phyloP scores from a whole-genome alignment of 805 yeast genomes.

The Saccharomycopsis schoenii region DNA sequence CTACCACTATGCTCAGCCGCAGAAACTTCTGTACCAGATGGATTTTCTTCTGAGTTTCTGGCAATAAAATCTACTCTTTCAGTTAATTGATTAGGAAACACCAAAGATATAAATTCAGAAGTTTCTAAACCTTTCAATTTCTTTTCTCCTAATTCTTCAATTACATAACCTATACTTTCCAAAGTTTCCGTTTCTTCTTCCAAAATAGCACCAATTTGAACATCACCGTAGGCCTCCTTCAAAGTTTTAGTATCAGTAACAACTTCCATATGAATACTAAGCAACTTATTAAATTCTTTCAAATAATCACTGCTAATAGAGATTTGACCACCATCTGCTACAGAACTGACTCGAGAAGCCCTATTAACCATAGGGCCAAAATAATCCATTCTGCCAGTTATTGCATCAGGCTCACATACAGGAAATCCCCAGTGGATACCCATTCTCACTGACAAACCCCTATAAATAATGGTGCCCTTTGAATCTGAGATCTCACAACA shows the following conservation, averaged over 20 bases:
- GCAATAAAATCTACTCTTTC: constrained; percentile 42
- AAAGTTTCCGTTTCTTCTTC: constrained; percentile 58
- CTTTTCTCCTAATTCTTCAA: constrained; percentile 69
- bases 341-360: constrained; percentile 85
- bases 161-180: constrained; percentile 58
- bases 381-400: constrained; percentile 96
- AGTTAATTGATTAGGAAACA: constrained; percentile 57
- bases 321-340: constrained; percentile 98
- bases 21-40: constrained; percentile 17
- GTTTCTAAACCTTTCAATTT: constrained; percentile 91
- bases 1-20: background rate
- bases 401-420: constrained; percentile 89
- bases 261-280: constrained; percentile 29
- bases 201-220: constrained; percentile 41
- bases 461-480: constrained; percentile 48
- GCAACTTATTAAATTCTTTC: constrained; percentile 54
- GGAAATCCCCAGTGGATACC: constrained; percentile 98
- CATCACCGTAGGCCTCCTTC: constrained; percentile 36
- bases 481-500: constrained; percentile 71
- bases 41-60: constrained; percentile 28
- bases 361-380: constrained; percentile 98
- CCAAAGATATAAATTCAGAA: constrained; percentile 75
- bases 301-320: constrained; percentile 77
- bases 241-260: constrained; percentile 22
- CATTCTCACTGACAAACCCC: constrained; percentile 94